These are phyloP conservation scores for Claviceps africana DNA, from an alignment of 2,329 filamentous ascomycete genomes.

Conservation along the genomic window DNA sequence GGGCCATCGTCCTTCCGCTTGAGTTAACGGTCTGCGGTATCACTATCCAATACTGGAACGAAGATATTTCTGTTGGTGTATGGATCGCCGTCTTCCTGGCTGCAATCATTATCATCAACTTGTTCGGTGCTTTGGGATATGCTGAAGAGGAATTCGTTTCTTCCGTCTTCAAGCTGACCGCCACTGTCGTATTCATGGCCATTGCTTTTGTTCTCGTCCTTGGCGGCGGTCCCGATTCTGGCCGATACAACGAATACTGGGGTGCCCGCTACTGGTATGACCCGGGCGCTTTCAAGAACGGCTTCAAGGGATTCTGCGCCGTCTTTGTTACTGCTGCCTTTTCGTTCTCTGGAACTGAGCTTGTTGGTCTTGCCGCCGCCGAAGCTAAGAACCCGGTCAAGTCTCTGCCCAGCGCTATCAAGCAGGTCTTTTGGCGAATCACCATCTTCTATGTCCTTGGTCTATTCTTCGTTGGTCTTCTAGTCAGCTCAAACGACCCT, in stretches of 20 bases:
- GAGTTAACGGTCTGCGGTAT: constrained; percentile 35
- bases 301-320: constrained; percentile 60
- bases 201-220: constrained; percentile 44
- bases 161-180: constrained; percentile 36
- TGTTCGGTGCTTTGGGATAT: constrained; percentile 36
- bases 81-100: constrained; percentile 39
- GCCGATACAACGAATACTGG: constrained; percentile 31
- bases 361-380: constrained; percentile 29
- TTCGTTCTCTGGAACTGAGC: constrained; percentile 57
- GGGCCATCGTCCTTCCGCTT: constrained; percentile 32
- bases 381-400: constrained; percentile 58
- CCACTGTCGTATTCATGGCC: constrained; percentile 45
- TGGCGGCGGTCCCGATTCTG: constrained; percentile 42
- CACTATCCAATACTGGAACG: constrained; percentile 37
- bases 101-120: constrained; percentile 31
- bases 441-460: constrained; percentile 41
- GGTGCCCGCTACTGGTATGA: constrained; percentile 36
- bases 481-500: constrained; percentile 31
- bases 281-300: constrained; percentile 49
- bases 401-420: constrained; percentile 66
- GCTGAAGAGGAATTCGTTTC: constrained; percentile 40
- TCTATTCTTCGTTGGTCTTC: constrained; percentile 36
- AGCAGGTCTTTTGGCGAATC: constrained; percentile 56
- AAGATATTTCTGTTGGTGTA: constrained; percentile 27
- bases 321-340: constrained; percentile 64